Evolutionary conservation across 441 rosid genomes (phyloP), one percentile per base, ranked within the genome.

Genomic region (Populus hybrid): DNA sequence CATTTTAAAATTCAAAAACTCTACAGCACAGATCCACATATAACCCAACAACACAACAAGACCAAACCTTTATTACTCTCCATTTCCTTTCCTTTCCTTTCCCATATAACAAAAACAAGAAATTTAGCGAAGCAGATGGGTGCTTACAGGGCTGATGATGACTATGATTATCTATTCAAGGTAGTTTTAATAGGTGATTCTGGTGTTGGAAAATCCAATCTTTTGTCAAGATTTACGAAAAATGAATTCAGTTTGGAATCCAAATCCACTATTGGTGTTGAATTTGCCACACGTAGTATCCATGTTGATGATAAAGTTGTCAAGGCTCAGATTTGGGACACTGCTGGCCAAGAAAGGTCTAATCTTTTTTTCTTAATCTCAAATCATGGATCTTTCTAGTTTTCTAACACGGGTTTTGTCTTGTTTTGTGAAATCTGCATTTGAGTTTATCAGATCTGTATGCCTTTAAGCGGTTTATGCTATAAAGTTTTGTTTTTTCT

Each of bases 241-340:
- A 86, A 86, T 35, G 89, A 86, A 74, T 86, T 86, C 80, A 86
- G 87, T 68, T 75, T 86, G 24, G 89, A 86, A 80, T 86, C 89
- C 26, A 86, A 86, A 80, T 86, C 87, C 73, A 86, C 89, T 38
- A 86, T 86, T 28, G 89, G 89, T 29, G 87, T 86, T 59, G 89
- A 86, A 79, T 86, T 86, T 75, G 89, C 89, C 77, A 86, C 89
- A 5, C 84, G 87, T 31, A 86, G 87, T 72, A 82, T 86, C 67
- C 84, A 72, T 56, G 84, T 86, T 40, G 89, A 84, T 63, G 89
- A 82, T 63, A 86, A 84, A 77, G 85, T 86, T 67, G 84, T 84
- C 68, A 86, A 86, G 84, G 89, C 89, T 50, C 89, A 86, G 88
- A 82, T 86, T 82, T 86, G 88, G 88, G 88, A 86, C 73, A 86